Evolutionary conservation across 2,329 filamentous ascomycete species (phyloP).

Genomic region (Nemania serpens): DNA sequence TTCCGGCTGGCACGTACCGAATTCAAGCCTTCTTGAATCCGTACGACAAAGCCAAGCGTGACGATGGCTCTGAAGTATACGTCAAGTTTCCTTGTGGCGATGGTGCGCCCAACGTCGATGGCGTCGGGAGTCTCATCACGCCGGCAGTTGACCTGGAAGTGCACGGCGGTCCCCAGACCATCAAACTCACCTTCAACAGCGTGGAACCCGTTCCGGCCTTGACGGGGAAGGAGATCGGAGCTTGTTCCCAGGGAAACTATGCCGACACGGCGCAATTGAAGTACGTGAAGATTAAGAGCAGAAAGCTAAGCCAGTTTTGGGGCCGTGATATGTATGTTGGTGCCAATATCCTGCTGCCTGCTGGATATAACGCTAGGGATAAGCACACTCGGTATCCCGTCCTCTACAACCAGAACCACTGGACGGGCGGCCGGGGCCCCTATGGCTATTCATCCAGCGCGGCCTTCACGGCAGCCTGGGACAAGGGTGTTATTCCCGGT

Average conservation of each 20-base stretch:
- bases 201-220: conserved; percentile 21
- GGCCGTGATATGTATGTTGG: conserved; percentile 35
- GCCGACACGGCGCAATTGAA: conserved; percentile 29
- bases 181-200: conserved; percentile 29
- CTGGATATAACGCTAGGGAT: conserved; percentile 28
- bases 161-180: conserved; percentile 20
- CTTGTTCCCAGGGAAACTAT: conserved; percentile 32
- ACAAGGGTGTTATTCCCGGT: conserved; percentile 27
- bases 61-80: conserved; percentile 28
- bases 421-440: conserved; percentile 22
- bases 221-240: conserved; percentile 27
- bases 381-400: conserved; percentile 31
- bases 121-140: conserved; percentile 29
- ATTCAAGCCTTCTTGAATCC: conserved; percentile 32
- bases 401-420: conserved; percentile 32
- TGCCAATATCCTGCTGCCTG: conserved; percentile 30
- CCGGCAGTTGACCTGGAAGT: conserved; percentile 27
- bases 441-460: conserved; percentile 23
- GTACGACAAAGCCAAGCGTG: conserved; percentile 28
- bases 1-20: conserved; percentile 28
- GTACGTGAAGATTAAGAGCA: conserved; percentile 33
- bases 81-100: conserved; percentile 34
- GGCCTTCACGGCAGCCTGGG: conserved; percentile 26
- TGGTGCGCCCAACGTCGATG: conserved; percentile 28
- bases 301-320: conserved; percentile 30